phyloP scores from a whole-genome alignment of 164 flowering plant species.

The Chimonanthus salicifolius region DNA sequence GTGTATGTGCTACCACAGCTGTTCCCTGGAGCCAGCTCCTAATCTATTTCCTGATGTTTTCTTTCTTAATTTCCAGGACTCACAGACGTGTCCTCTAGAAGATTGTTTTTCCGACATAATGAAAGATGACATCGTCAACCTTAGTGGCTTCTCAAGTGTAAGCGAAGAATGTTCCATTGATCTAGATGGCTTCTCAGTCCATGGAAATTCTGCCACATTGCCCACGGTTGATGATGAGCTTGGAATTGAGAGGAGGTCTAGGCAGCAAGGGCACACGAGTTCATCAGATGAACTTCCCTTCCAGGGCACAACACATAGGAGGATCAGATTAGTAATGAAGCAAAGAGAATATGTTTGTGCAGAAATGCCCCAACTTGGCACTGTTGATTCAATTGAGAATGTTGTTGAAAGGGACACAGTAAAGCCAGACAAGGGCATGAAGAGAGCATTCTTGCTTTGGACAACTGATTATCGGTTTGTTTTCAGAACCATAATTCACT shows the following conservation, averaged over 20 bases:
- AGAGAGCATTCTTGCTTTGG: neutral
- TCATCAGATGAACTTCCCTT: neutral
- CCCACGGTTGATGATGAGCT: neutral
- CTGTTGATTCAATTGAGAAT: neutral
- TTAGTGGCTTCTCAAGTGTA: constrained; percentile 1
- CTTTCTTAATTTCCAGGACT: constrained; percentile 1
- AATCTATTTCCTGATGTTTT: neutral
- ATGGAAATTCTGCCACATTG: neutral
- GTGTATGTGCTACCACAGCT: too few relatives aligned
- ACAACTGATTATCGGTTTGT: neutral
- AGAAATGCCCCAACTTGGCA: neutral
- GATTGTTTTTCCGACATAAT: constrained; percentile 8
- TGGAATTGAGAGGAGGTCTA: neutral
- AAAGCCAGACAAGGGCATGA: neutral
- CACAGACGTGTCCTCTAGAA: neutral
- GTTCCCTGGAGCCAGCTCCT: neutral
- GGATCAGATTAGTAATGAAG: neutral
- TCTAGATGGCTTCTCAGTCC: neutral
- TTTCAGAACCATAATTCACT: neutral
- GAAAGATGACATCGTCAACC: constrained; percentile 5
- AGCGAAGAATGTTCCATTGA: neutral
- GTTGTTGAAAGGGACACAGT: neutral
- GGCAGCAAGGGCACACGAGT: neutral
- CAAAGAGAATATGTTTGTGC: neutral
- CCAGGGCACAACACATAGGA: constrained; percentile 3